Evolutionary conservation across 2,329 filamentous ascomycete species (phyloP).

Genomic region (Neofusicoccum sp.): DNA sequence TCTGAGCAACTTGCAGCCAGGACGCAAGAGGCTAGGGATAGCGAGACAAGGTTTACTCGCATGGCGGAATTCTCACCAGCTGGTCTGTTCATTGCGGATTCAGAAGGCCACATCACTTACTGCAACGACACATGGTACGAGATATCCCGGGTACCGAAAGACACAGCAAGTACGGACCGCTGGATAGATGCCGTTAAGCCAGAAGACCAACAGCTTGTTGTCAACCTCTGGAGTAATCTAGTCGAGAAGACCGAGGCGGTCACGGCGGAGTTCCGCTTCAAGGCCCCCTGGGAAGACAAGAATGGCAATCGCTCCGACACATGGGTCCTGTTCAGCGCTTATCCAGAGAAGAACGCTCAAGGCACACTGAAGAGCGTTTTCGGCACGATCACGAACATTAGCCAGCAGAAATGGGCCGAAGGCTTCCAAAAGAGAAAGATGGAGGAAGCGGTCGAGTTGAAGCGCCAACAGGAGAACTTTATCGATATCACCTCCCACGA

Average conservation of each 20-base stretch:
- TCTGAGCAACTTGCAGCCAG: conserved; percentile 69
- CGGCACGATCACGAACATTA: conserved; percentile 81
- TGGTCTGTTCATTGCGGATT: conserved; percentile 80
- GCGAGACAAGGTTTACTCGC: conserved; percentile 75
- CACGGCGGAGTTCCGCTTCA: conserved; percentile 74
- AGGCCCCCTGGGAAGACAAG: conserved; percentile 61
- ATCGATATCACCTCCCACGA: conserved; percentile 77
- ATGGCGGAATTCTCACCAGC: conserved; percentile 85
- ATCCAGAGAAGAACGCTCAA: conserved; percentile 65
- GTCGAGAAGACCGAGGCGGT: conserved; percentile 62
- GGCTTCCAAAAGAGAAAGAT: conserved; percentile 73
- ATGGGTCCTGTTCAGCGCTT: conserved; percentile 75
- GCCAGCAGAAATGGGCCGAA: conserved; percentile 80
- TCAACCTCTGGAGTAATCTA: conserved; percentile 61
- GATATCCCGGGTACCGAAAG: conserved; percentile 65
- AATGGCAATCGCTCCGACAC: conserved; percentile 63
- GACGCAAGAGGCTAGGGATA: conserved; percentile 56
- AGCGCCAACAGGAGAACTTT: conserved; percentile 77
- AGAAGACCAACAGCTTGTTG: conserved; percentile 61
- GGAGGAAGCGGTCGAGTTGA: conserved; percentile 78
- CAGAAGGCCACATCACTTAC: conserved; percentile 68
- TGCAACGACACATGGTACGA: conserved; percentile 75
- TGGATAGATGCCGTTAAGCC: conserved; percentile 73
- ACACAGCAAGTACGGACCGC: conserved; percentile 56
- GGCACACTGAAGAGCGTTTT: conserved; percentile 72